Percentiles rank a stretch among this genome's conserved stretches.
Evolutionary conservation across 1,139 yeast genomes (phyloP).

Genomic region (Hemisphaericaspora xylofermentans): DNA sequence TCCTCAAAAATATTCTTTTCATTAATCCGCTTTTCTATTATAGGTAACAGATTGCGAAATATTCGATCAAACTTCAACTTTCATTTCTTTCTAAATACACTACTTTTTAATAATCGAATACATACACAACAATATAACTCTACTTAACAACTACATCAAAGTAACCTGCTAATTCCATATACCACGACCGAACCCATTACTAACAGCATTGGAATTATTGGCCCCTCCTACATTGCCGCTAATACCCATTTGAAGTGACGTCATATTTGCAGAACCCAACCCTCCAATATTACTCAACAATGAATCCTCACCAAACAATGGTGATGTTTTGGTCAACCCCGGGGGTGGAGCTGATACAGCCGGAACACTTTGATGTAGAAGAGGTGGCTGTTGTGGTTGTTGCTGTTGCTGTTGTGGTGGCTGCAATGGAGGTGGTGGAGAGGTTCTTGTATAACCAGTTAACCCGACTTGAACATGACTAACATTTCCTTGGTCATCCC

Average conservation of each 20-base stretch:
- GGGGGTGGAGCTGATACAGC: constrained; percentile 11
- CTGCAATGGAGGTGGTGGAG: constrained; percentile 9
- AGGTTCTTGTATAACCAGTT: constrained; percentile 6
- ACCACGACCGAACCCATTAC: constrained; percentile 15
- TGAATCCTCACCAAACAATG: constrained; percentile 11
- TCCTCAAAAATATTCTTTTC: too few relatives aligned
- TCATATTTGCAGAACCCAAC: constrained; percentile 4
- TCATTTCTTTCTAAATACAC: not conserved
- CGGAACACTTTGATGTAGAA: not conserved
- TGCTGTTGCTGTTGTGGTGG: constrained; percentile 6
- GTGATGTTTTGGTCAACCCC: constrained; percentile 9
- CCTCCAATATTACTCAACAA: constrained; percentile 15
- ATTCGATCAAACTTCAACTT: not conserved
- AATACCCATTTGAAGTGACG: constrained; percentile 2
- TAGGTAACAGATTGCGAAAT: not conserved
- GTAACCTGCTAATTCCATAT: constrained; percentile 20
- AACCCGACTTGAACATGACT: constrained; percentile 39
- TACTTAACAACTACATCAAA: not conserved
- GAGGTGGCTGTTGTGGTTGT: constrained; percentile 2
- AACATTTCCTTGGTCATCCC: constrained; percentile 50
- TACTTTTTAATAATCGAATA: not conserved
- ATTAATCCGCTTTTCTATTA: too few relatives aligned
- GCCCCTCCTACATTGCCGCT: constrained; percentile 7
- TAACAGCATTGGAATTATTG: not conserved
- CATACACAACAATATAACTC: not conserved